A percentile compares a stretch with the other conserved stretches of the same genome.
Evolutionary conservation across 805 yeast genomes (phyloP).

Genomic region (Metschnikowia rubicola): DNA sequence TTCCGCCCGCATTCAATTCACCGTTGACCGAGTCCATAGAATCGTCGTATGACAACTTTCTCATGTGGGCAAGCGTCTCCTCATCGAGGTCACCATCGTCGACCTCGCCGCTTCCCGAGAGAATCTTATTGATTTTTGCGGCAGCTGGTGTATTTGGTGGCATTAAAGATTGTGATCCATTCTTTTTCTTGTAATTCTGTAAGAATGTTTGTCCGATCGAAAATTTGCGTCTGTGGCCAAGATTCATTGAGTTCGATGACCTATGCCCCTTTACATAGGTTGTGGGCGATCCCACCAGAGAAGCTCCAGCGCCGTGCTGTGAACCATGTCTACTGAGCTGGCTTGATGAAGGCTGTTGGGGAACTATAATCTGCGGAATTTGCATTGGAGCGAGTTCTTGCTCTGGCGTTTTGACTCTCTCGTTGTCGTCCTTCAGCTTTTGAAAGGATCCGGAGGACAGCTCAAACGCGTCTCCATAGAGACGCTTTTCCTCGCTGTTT

Average conservation of each 20-base stretch:
- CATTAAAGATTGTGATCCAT: conserved; percentile 37
- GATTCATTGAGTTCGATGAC: conserved; percentile 35
- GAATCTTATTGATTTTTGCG: conserved; percentile 31
- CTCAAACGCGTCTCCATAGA: conserved; percentile 40
- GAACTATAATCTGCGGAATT: conserved; percentile 15
- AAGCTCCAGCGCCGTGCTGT: conserved; percentile 26
- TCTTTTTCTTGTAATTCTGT: conserved; percentile 47
- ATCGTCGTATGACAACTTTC: conserved; percentile 47
- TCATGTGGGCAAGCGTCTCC: conserved; percentile 25
- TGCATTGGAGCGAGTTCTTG: neutral
- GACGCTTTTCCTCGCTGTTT: conserved; percentile 29
- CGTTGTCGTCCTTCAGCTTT: conserved; percentile 17
- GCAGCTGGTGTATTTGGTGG: conserved; percentile 60
- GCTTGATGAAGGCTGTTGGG: conserved; percentile 14
- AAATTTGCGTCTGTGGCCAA: conserved; percentile 56
- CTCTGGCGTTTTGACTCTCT: conserved; percentile 28
- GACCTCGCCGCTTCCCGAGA: conserved; percentile 27
- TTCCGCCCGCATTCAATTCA: conserved; percentile 44
- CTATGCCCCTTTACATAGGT: conserved; percentile 28
- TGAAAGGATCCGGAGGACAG: conserved; percentile 30
- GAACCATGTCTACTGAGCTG: conserved; percentile 39
- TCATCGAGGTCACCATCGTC: conserved; percentile 28
- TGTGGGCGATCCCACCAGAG: conserved; percentile 8
- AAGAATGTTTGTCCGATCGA: conserved; percentile 58
- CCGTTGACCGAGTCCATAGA: conserved; percentile 57